A percentile compares a stretch with the other conserved stretches of the same genome.
Evolutionary conservation across 768 basidiomycete genomes (phyloP).

Genomic region (Pleurotus tuoliensis): DNA sequence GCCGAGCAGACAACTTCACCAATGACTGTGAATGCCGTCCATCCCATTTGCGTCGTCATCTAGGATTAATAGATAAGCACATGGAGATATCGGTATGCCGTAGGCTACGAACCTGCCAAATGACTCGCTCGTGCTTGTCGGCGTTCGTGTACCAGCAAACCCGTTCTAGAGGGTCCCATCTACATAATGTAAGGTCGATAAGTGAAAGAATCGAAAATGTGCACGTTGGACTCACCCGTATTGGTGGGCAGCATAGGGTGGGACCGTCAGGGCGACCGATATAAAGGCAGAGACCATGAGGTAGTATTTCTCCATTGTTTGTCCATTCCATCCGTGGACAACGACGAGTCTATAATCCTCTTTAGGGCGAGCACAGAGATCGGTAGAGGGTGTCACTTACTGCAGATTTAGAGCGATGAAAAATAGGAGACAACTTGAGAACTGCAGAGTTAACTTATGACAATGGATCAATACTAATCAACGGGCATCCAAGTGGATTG

Average conservation of each 20-base stretch:
- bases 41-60: not conserved
- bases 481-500: not conserved
- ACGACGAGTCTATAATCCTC: conserved; percentile 14
- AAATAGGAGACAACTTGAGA: conserved; percentile 18
- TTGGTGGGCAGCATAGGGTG: conserved; percentile 17
- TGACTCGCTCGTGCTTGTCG: conserved; percentile 11
- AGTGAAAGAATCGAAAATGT: too few relatives aligned
- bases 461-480: not conserved
- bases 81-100: not conserved
- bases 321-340: conserved; percentile 13
- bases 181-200: not conserved
- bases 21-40: conserved; percentile 8
- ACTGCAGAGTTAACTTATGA: conserved; percentile 14
- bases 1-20: conserved; percentile 7
- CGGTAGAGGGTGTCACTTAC: conserved; percentile 1
- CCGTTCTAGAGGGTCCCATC: conserved; percentile 17
- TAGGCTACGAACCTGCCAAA: conserved; percentile 15
- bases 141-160: conserved; percentile 19
- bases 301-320: conserved; percentile 17
- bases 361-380: not conserved
- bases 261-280: conserved; percentile 11
- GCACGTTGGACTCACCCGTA: conserved; percentile 14
- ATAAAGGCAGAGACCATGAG: conserved; percentile 12
- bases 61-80: not conserved
- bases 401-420: conserved; percentile 17